Base-by-base conservation (phyloP, 352 stramenopile genomes). In the Thalassiosira mediterranea region DNA sequence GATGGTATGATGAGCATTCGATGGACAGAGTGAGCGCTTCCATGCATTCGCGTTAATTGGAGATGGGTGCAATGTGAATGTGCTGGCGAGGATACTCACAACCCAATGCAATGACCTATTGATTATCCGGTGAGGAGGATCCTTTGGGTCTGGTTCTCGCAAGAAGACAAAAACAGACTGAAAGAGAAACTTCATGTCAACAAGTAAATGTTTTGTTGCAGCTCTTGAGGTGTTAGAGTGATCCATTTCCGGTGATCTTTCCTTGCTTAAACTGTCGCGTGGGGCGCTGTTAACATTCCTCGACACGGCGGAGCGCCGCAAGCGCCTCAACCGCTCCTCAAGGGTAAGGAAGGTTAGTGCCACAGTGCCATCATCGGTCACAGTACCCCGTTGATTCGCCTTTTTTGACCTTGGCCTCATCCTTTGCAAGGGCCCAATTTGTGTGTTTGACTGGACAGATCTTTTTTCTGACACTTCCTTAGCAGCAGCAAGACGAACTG, bases 261-360 rank as follows among this genome's bases (percentile, higher is more conserved):
- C 34, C 17, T 61, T 44, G 8, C 8, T n/a, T 44, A 44, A 44
- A 23, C 34, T 51, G 7, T 19, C 21, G 5, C 15, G 8, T 7
- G 54, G 46, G 28, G 5, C 17, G 34, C 8, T 40, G 21, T 19
- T 64, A 29, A 25, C n/a, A 66, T 64, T 61, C 59, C 64, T 78
- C 37, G 47, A 72, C 37, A 75, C 68, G 17, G 70, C 73, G 64
- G 70, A 52, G 4, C 60, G 53, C 3, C 88, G 68, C 4, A 91
- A 61, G 69, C 82, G 74, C 63, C 84, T 82, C 46, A 92, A 70
- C 25, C 83, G 69, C 69, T 94, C 88, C 65, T 94, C 88, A 4
- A 89, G 61, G 8, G 88, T 94, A 29, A 87, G 58, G 58, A 94
- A 92, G 38, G 79, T 94, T 2, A 94, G 67, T 49, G 72, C 86